phyloP scores from a whole-genome alignment of 208 protist species.

The Trypanosoma scelopori region DNA sequence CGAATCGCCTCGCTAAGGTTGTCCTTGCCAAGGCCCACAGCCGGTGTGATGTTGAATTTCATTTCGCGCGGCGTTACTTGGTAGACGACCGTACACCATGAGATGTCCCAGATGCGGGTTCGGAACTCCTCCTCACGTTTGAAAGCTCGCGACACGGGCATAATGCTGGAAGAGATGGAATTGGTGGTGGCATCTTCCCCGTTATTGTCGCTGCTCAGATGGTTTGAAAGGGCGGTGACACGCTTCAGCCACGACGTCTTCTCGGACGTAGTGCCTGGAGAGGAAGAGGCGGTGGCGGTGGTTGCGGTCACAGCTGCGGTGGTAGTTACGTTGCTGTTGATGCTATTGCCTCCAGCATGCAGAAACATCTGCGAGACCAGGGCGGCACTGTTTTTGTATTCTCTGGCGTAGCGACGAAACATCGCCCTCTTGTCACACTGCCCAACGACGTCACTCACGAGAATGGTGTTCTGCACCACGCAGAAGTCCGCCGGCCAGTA shows the following conservation, averaged over 20 bases:
- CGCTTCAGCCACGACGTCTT: constrained; percentile 20
- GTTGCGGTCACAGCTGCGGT: constrained; percentile 4
- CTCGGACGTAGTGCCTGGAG: constrained; percentile 5
- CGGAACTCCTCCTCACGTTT: constrained; percentile 44
- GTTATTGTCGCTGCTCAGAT: background rate
- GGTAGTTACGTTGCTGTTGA: background rate
- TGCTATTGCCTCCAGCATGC: background rate
- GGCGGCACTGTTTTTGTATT: constrained; percentile 47
- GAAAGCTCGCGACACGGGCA: constrained; percentile 26
- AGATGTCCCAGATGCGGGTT: constrained; percentile 73
- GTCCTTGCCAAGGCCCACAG: constrained; percentile 71
- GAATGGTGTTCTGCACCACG: constrained; percentile 69
- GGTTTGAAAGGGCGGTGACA: background rate
- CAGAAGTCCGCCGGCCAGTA: constrained; percentile 83
- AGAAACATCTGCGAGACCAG: constrained; percentile 27
- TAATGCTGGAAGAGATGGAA: background rate
- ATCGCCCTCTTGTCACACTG: constrained; percentile 50
- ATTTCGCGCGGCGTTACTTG: constrained; percentile 86
- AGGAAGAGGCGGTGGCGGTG: constrained; percentile 8
- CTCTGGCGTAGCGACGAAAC: constrained; percentile 76
- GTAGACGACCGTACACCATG: constrained; percentile 85
- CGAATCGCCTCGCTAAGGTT: constrained; percentile 76
- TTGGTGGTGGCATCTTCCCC: background rate
- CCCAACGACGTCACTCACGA: constrained; percentile 63
- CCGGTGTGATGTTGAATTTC: constrained; percentile 82